These are phyloP conservation scores for Tylopilus sp. DNA, from an alignment of 1,284 basidiomycete species.

Conservation along the genomic window DNA sequence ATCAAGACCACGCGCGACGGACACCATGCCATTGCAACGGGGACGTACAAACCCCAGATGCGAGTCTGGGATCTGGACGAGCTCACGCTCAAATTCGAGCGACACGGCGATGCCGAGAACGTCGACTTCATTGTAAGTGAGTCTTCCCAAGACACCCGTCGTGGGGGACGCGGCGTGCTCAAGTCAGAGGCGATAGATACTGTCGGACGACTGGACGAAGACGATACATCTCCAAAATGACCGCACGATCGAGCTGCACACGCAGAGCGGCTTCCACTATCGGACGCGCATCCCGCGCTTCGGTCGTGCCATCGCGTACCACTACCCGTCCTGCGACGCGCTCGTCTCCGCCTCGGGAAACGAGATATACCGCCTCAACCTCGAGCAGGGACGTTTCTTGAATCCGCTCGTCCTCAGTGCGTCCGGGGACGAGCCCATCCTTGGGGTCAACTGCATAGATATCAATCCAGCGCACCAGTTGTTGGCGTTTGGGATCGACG, in stretches of 20 bases:
- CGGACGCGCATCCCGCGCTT: slow-evolving; percentile 92
- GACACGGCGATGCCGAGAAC: slow-evolving; percentile 96
- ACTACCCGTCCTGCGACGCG: slow-evolving; percentile 81
- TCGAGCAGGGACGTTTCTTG: slow-evolving; percentile 94
- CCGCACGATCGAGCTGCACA: slow-evolving; percentile 92
- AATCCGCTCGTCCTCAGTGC: slow-evolving; percentile 65
- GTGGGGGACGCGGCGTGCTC: slow-evolving; percentile 5
- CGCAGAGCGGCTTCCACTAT: slow-evolving; percentile 91
- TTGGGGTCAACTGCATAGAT: slow-evolving; percentile 90
- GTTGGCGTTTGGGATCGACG: slow-evolving; percentile 86
- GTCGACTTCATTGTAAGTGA: slow-evolving; percentile 94
- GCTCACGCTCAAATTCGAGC: slow-evolving; percentile 92
- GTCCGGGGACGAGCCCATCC: slow-evolving; percentile 51
- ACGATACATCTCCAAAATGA: slow-evolving; percentile 96
- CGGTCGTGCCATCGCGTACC: slow-evolving; percentile 89
- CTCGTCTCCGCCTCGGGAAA: slow-evolving; percentile 76
- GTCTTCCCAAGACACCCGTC: slow-evolving; percentile 32
- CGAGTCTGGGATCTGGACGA: slow-evolving; percentile 95
- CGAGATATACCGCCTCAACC: slow-evolving; percentile 92
- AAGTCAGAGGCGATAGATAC: slow-evolving; percentile 56
- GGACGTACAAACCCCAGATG: slow-evolving; percentile 98
- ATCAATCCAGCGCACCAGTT: slow-evolving; percentile 94
- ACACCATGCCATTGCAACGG: slow-evolving; percentile 89
- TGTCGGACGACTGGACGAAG: slow-evolving; percentile 99
- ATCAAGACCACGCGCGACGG: slow-evolving; percentile 92